Evolutionary conservation across 352 stramenopile genomes (phyloP), one percentile per base, ranked within the genome.

Genomic region (Aphanomyces stellatus): DNA sequence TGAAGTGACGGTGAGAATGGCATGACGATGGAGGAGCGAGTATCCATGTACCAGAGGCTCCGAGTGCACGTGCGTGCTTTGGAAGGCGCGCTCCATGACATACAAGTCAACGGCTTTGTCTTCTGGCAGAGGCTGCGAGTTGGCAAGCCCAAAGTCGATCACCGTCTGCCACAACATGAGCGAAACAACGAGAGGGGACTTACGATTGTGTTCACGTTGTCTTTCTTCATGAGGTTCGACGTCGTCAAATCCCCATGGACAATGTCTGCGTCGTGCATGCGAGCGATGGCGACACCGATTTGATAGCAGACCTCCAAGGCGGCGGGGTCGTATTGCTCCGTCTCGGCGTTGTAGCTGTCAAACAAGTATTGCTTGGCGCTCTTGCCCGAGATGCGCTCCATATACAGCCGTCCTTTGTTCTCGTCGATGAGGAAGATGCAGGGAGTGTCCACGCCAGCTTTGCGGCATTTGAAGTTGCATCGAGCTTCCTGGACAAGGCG

Each of bases 181-280:
- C 19, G 30, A 31, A 17, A 67, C 22, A 70, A 24, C 17, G 71
- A n/a, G n/a, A 53, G 35, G 7, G n/a, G n/a, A 40, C 42, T 27
- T 67, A 67, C 60, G 27, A 67, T 67, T 17, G 60, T 43, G n/a
- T 4, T 67, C 10, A 24, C 10, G 19, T 57, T 25, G 30, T 51
- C 25, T 15, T 67, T 67, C 49, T 67, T 67, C 85, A 98, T 93
- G 72, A 97, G 88, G 69, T 98, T 98, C 49, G 90, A 97, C 27
- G 92, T 97, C 42, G 90, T 98, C 46, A 97, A 75, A 73, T 98
- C 92, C 51, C 92, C 92, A 69, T 98, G 92, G 53, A 97, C 85
- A 69, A 97, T 87, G 65, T 95, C 88, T 25, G 88, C 77, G 76
- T 95, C 87, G 72, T 98, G 90, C 80, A 97, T 93, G 69, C 88